Conservation (phyloP, 129 eudicot genomes). For the Arctium lappa region DNA sequence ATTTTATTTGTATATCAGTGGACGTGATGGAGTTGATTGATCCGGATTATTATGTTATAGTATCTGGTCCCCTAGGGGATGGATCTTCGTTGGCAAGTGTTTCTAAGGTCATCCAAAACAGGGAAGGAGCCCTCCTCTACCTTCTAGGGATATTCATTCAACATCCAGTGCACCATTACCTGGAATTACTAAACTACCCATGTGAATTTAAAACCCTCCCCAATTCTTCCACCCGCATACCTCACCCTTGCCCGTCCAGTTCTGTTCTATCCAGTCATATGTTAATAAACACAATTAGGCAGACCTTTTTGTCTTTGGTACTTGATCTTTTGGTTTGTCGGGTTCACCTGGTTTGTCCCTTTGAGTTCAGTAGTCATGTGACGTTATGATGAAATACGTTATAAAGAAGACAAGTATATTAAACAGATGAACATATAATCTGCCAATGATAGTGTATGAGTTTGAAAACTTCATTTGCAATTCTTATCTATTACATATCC, state of each 20-base stretch:
- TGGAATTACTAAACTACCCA: background rate
- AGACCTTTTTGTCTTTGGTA: background rate
- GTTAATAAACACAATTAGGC: too few relatives aligned
- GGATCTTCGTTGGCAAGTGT: slow-evolving; percentile 57
- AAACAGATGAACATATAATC: background rate
- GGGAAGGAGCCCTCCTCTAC: slow-evolving; percentile 21
- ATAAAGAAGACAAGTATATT: background rate
- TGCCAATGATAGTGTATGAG: background rate
- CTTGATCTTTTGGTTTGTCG: background rate
- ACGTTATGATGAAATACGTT: background rate
- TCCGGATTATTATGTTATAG: slow-evolving; percentile 82
- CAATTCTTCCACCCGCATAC: too few relatives aligned
- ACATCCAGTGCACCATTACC: slow-evolving; percentile 50
- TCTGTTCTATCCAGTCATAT: too few relatives aligned
- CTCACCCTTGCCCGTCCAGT: too few relatives aligned
- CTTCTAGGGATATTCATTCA: slow-evolving; percentile 33
- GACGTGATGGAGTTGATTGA: slow-evolving; percentile 72
- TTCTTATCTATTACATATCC: background rate
- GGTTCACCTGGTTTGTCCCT: background rate
- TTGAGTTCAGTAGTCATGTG: too few relatives aligned
- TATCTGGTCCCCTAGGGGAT: slow-evolving; percentile 66
- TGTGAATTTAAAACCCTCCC: background rate
- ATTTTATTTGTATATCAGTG: slow-evolving; percentile 33
- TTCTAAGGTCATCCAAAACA: slow-evolving; percentile 45
- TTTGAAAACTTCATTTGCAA: background rate